Base-by-base conservation (phyloP, 768 basidiomycete genomes). In the Boletellus sp. region DNA sequence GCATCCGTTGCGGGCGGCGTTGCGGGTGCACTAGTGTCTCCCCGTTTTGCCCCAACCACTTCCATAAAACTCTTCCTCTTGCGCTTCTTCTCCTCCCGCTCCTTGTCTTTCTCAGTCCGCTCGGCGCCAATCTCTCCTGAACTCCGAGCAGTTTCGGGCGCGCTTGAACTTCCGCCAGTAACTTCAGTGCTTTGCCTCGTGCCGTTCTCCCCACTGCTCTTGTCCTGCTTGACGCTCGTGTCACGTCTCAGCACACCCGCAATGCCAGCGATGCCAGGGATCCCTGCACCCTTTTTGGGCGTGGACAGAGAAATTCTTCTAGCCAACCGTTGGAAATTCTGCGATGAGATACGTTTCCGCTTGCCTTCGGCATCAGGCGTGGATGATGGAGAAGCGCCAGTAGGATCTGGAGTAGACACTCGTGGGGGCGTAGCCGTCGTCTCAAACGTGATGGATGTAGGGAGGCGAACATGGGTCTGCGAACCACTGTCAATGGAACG, bases 241-340 rank as follows among this genome's bases (percentile, higher is more conserved):
- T 70, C 66, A 19, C 66, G 57, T 35, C 60, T 66, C 41, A 68
- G 32, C 33, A 69, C 67, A 37, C 58, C 57, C 2, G 64, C 64
- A 6, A 65, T 64, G 7, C 59, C 55, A 23, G 65, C 66, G 6
- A 66, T 60, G 17, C 54, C 61, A 3, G 63, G 58, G 33, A 72
- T 72, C 10, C 74, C 70, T 20, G 75, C 78, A 33, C 77, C 78
- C 54, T 79, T 78, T 23, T 83, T 78, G 40, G 78, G 76, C 0
- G 83, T 78, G 10, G 68, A 24, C 74, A 87, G 66, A 10, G 88
- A 90, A 48, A 92, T 84, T 53, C 81, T 75, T 52, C 87, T 74
- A 15, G 88, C 90, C 33, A 92, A 63, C 16, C 87, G 78, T 64
- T 90, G 87, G 74, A 93, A 88, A 60, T 91, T 91, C 64, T 93